Conservation (phyloP, 192 early-diverging fungal species). For the Coemansia interrupta region DNA sequence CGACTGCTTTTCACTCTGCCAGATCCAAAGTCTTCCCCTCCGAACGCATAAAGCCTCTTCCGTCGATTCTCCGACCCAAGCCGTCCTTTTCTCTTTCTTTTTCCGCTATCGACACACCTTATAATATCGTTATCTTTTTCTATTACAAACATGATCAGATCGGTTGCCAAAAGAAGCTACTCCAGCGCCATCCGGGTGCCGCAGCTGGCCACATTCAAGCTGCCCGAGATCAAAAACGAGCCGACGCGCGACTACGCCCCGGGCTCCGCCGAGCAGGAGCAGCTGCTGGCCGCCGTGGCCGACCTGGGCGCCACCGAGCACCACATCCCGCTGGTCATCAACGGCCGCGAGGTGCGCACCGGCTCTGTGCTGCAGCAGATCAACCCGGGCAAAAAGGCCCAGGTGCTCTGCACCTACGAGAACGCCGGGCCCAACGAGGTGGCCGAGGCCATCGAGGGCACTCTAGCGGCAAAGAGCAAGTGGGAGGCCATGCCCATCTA, state of each 20-base stretch:
- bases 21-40: too few relatives aligned
- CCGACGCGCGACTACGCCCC: slow-evolving; percentile 79
- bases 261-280: slow-evolving; percentile 66
- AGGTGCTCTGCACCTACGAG: slow-evolving; percentile 77
- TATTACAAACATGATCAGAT: too few relatives aligned
- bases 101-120: too few relatives aligned
- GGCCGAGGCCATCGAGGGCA: slow-evolving; percentile 80
- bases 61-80: not conserved
- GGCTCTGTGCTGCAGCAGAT: slow-evolving; percentile 68
- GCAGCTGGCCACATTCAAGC: slow-evolving; percentile 72
- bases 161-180: not conserved
- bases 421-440: slow-evolving; percentile 72
- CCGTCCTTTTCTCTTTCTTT: too few relatives aligned
- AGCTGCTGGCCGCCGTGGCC: slow-evolving; percentile 73
- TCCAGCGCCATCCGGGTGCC: slow-evolving; percentile 48
- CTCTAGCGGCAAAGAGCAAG: slow-evolving; percentile 73
- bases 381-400: slow-evolving; percentile 80
- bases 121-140: too few relatives aligned
- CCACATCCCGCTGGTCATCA: slow-evolving; percentile 80
- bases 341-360: slow-evolving; percentile 77
- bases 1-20: too few relatives aligned
- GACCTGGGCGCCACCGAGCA: slow-evolving; percentile 65
- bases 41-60: too few relatives aligned
- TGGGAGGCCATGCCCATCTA: slow-evolving; percentile 94
- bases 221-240: slow-evolving; percentile 85